Evolutionary conservation across 179 eudicot species (phyloP).

Genomic region (Vitellaria paradoxa): DNA sequence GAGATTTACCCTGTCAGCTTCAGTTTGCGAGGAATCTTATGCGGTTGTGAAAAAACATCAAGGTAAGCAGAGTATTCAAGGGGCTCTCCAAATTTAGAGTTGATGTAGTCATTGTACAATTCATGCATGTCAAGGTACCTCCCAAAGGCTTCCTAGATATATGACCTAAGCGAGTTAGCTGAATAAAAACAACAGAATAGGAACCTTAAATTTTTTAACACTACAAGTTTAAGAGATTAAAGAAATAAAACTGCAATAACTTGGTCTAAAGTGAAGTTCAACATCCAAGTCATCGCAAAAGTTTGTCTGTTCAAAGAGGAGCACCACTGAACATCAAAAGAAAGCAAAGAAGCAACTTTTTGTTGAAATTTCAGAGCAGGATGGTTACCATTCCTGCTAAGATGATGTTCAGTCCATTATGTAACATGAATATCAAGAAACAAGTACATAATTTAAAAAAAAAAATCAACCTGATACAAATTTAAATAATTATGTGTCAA

Average conservation of each 20-base stretch:
- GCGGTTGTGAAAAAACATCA: conserved; percentile 61
- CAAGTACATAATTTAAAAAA: neutral
- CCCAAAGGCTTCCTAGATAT: conserved; percentile 84
- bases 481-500: neutral
- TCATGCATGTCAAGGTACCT: conserved; percentile 91
- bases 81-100: conserved; percentile 81
- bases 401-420: neutral
- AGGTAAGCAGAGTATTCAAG: conserved; percentile 79
- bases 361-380: neutral
- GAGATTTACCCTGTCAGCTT: conserved; percentile 61
- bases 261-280: neutral
- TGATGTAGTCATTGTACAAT: conserved; percentile 76
- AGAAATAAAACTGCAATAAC: neutral
- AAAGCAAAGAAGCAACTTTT: neutral
- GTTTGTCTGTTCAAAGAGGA: neutral
- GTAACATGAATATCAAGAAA: neutral
- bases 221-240: neutral
- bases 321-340: neutral
- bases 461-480: neutral
- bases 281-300: neutral
- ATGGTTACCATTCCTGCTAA: neutral
- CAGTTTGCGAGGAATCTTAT: conserved; percentile 58
- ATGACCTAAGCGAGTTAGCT: conserved; percentile 6
- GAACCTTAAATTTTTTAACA: neutral
- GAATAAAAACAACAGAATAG: neutral